A percentile compares a stretch with the other conserved stretches of the same genome.
Conservation (phyloP, 768 basidiomycete species). For the Leccinum obscurum region DNA sequence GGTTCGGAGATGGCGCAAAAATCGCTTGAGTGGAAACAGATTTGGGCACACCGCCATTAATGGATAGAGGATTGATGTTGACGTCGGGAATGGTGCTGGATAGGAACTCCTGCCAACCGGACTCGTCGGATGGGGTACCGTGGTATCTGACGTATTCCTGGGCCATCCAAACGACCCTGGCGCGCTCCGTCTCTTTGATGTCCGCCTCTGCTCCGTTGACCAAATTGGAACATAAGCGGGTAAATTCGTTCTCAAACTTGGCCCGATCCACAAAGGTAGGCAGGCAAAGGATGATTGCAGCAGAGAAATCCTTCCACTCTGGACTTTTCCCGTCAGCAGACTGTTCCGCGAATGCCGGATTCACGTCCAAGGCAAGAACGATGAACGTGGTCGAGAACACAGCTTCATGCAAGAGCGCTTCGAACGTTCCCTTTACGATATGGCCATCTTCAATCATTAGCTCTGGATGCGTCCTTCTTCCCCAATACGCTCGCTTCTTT, state of each 20-base stretch:
- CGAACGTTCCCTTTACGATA: slow-evolving; percentile 68
- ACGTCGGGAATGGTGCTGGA: slow-evolving; percentile 50
- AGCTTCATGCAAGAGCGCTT: slow-evolving; percentile 79
- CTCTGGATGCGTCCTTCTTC: slow-evolving; percentile 72
- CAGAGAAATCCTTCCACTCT: slow-evolving; percentile 64
- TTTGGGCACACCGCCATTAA: slow-evolving; percentile 36
- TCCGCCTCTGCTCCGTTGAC: slow-evolving; percentile 53
- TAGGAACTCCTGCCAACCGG: slow-evolving; percentile 60
- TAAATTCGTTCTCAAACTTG: slow-evolving; percentile 70
- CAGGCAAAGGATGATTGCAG: slow-evolving; percentile 57
- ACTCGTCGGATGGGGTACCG: slow-evolving; percentile 48
- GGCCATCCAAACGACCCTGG: slow-evolving; percentile 63
- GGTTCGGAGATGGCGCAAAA: slow-evolving; percentile 46
- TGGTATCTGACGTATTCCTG: slow-evolving; percentile 64
- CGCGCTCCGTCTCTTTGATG: slow-evolving; percentile 37
- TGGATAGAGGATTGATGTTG: slow-evolving; percentile 22
- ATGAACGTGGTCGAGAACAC: slow-evolving; percentile 75
- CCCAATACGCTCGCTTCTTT: slow-evolving; percentile 77
- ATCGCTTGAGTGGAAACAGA: slow-evolving; percentile 56
- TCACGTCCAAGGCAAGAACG: slow-evolving; percentile 17
- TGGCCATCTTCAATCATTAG: slow-evolving; percentile 42
- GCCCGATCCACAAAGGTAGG: slow-evolving; percentile 54
- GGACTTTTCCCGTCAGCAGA: slow-evolving; percentile 25
- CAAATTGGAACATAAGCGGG: slow-evolving; percentile 64
- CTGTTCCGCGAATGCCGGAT: slow-evolving; percentile 19